A percentile compares a stretch with the other conserved stretches of the same genome.
Evolutionary conservation across 2,329 filamentous ascomycete genomes (phyloP).

Genomic region (Pseudogymnoascus sp.): DNA sequence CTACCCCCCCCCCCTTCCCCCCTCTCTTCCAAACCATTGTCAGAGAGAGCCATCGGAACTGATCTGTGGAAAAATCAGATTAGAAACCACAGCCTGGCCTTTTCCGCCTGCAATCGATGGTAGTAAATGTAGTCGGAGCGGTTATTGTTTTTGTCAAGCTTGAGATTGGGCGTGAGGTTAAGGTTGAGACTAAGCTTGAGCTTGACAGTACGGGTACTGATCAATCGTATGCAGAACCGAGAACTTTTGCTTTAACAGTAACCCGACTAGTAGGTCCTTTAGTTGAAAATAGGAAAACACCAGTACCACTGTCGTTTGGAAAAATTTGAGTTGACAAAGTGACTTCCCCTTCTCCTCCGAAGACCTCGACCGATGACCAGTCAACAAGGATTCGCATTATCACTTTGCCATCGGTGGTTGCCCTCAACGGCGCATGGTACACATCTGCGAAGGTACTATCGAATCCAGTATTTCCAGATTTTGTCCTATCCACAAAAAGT

Average conservation of each 20-base stretch:
- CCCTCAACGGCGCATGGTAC: not conserved
- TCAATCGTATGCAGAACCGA: not conserved
- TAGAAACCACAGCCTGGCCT: not conserved
- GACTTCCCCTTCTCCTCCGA: conserved; percentile 7
- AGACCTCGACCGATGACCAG: conserved; percentile 6
- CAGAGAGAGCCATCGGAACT: not conserved
- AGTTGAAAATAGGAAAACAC: not conserved
- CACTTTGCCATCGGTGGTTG: not conserved
- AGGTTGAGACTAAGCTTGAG: not conserved
- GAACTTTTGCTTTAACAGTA: not conserved
- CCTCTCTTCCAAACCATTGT: no score
- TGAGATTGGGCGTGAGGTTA: not conserved
- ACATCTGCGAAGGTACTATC: not conserved
- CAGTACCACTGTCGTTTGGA: not conserved
- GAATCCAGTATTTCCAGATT: not conserved
- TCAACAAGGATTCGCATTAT: conserved; percentile 7
- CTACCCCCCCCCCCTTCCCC: no score
- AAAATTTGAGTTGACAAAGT: conserved; percentile 6
- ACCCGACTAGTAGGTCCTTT: not conserved
- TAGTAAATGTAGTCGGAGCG: not conserved
- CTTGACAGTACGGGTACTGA: not conserved
- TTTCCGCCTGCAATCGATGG: not conserved
- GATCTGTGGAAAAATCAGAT: not conserved
- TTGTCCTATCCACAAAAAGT: conserved; percentile 3
- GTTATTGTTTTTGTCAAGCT: not conserved